Evolutionary conservation across 208 protist genomes (phyloP), one percentile per base, ranked within the genome.

Genomic region (Acanthamoeba royreba): DNA sequence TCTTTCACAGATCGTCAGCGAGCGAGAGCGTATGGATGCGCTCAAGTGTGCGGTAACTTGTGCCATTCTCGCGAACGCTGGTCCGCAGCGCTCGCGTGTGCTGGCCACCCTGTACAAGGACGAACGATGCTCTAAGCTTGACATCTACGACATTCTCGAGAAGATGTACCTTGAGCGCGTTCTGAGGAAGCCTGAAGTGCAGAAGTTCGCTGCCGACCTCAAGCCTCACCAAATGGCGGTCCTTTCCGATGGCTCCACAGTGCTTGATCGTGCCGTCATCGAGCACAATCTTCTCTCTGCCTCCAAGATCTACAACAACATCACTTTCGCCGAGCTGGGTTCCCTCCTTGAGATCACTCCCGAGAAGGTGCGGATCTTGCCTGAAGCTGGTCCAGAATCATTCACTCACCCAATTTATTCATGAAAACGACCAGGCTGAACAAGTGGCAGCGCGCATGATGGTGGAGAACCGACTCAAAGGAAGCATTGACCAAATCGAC

Each of bases 261-360:
- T 96, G n/a, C 61, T 96, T 28, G 74, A 97, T 17, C 94, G 94
- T 22, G 96, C 97, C 17, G 95, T 98, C 3, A 96, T 98, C 43
- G 98, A 99, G 95, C 98, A 99, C 96, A 99, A 99, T 94, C 94
- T 99, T 17, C 95, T 98, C 5, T 94, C 98, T 25, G 94, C 98
- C 15, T 98, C 96, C 31, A 95, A 96, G 46, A 61, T 99, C n/a
- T 99, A 99, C 96, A 96, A 97, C 45, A 99, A 99, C 92, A 99
- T 99, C 92, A 96, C 96, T 40, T 98, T 99, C 92, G 93, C 85
- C 25, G 96, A 98, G 91, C 97, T 99, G 15, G 98, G 97, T 28
- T 38, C 58, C 8, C 95, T 99, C 28, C 96, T 99, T 11, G 97
- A 96, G 42, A 98, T 99, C 63, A 77, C 91, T 13, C 47, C 95